These are phyloP conservation scores for Lenwebbia sp. DNA, from an alignment of 345 rosid species.

Conservation along the genomic window DNA sequence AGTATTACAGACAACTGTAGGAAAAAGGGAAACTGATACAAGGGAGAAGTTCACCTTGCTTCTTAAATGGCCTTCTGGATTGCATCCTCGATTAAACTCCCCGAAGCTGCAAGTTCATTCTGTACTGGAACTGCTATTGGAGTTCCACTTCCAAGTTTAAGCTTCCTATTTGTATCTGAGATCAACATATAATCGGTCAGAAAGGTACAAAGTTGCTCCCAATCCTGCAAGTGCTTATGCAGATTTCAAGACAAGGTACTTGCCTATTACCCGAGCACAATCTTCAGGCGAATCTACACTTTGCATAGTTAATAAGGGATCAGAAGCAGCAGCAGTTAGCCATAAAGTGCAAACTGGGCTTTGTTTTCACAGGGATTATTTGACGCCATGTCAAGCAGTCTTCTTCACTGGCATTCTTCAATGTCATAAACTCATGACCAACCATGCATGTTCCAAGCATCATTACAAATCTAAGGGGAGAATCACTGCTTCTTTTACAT, in stretches of 20 bases:
- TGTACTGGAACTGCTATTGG: slow-evolving; percentile 77
- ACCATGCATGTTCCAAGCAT: not conserved
- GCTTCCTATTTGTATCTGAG: slow-evolving; percentile 59
- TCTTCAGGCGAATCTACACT: slow-evolving; percentile 83
- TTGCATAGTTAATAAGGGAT: slow-evolving; percentile 1
- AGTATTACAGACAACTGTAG: not conserved
- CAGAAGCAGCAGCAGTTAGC: not conserved
- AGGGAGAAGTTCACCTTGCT: slow-evolving; percentile 43
- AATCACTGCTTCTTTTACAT: not conserved
- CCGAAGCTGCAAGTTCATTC: slow-evolving; percentile 58
- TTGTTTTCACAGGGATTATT: not conserved
- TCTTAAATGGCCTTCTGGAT: slow-evolving; percentile 61
- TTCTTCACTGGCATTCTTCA: not conserved
- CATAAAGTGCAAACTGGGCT: not conserved
- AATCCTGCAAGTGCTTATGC: not conserved
- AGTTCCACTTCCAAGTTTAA: slow-evolving; percentile 62
- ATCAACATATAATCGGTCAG: not conserved
- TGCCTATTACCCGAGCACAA: slow-evolving; percentile 81
- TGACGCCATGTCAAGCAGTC: not conserved
- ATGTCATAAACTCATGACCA: not conserved
- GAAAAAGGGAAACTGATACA: not conserved
- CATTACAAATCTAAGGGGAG: not conserved
- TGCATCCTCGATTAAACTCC: slow-evolving; percentile 64
- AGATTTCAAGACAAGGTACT: slow-evolving; percentile 17
- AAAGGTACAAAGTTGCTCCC: not conserved